Percentiles rank a stretch among this genome's conserved stretches.
These are phyloP conservation scores for Fusarium odoratissimum DNA, from an alignment of 2,329 filamentous ascomycete genomes.

Conservation along the genomic window DNA sequence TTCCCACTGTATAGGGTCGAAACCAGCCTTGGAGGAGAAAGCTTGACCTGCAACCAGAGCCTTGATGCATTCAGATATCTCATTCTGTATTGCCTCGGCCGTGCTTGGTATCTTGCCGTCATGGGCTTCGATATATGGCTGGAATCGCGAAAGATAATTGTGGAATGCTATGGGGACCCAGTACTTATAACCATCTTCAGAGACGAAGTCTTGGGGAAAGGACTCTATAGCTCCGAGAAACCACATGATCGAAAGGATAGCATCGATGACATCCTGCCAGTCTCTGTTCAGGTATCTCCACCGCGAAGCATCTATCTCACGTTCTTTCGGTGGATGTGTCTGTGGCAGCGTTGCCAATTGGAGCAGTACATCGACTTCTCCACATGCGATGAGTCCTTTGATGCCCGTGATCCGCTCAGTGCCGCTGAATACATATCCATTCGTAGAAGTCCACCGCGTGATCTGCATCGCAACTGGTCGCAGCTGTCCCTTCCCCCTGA, in stretches of 20 bases:
- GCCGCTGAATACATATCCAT: neutral
- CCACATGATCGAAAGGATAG: neutral
- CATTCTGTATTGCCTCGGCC: fast-evolving
- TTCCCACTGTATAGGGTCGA: neutral
- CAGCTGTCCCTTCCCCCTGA: fast-evolving
- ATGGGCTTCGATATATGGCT: neutral
- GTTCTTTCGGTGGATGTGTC: neutral
- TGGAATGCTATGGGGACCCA: neutral
- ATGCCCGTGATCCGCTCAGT: neutral
- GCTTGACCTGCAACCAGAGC: neutral
- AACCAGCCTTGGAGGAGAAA: neutral
- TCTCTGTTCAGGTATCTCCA: neutral
- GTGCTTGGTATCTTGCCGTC: fast-evolving
- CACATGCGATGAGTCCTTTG: slow-evolving; percentile 10
- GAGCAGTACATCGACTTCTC: neutral
- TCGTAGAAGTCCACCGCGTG: neutral
- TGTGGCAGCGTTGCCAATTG: neutral
- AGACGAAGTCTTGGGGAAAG: neutral
- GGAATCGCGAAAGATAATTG: fast-evolving
- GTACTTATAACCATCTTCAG: fast-evolving
- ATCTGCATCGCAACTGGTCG: slow-evolving; percentile 9
- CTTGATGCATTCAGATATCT: neutral
- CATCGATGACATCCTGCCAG: neutral
- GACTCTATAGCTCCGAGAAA: neutral
- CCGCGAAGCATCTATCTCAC: neutral